Conservation (phyloP, 179 eudicot genomes). For the Camellia oleifera region DNA sequence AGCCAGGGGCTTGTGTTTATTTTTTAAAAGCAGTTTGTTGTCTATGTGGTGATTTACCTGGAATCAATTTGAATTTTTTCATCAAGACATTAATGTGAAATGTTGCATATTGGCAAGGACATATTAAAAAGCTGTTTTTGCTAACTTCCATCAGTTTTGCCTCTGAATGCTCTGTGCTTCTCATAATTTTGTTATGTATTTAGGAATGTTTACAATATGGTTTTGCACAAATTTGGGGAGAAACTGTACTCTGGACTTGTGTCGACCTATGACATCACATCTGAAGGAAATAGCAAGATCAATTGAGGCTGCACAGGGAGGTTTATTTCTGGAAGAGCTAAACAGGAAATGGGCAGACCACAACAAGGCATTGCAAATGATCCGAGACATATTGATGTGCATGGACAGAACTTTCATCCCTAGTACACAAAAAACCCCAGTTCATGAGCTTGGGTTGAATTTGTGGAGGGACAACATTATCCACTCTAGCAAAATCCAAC, state of each 20-base stretch:
- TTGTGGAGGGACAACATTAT: slow-evolving; percentile 83
- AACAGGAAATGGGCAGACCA: slow-evolving; percentile 84
- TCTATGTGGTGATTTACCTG: background rate
- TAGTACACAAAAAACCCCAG: slow-evolving; percentile 67
- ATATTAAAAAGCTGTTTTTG: background rate
- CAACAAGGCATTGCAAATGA: slow-evolving; percentile 87
- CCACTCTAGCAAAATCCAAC: slow-evolving; percentile 62
- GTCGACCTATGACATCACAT: slow-evolving; percentile 72
- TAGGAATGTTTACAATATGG: slow-evolving; percentile 98
- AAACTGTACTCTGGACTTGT: slow-evolving; percentile 80
- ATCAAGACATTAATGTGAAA: background rate
- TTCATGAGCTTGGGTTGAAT: slow-evolving; percentile 80
- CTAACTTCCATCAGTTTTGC: background rate
- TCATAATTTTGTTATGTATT: background rate
- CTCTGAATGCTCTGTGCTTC: no score
- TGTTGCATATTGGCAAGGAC: slow-evolving; percentile 1
- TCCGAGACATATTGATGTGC: slow-evolving; percentile 85
- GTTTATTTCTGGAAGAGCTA: slow-evolving; percentile 73
- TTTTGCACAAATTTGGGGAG: slow-evolving; percentile 88
- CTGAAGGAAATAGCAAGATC: slow-evolving; percentile 66
- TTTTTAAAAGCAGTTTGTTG: background rate
- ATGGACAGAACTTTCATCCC: slow-evolving; percentile 91
- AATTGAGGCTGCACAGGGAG: slow-evolving; percentile 81
- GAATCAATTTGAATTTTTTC: background rate
- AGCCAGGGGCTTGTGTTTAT: background rate